Evolutionary conservation across 495 filamentous ascomycete genomes (phyloP), one percentile per base, ranked within the genome.

Genomic region (Penicillium ochrochloron): DNA sequence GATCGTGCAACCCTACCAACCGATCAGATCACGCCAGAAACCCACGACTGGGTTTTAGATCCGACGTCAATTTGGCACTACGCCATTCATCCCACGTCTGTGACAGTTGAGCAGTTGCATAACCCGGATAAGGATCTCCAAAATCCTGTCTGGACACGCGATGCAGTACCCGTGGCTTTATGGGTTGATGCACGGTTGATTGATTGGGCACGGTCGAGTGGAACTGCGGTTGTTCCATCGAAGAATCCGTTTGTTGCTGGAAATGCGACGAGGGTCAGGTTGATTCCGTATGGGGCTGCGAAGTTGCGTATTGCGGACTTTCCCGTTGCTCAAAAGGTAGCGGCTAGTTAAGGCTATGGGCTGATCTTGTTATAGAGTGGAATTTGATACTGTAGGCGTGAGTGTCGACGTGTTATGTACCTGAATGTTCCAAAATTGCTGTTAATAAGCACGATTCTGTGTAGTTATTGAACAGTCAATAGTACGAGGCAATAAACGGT

Each of bases 231-330:
- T 46, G 3, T 46, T 46, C 42, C 42, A 46, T 7, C 42, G 19
- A 19, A 21, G 42, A 23, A 46, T 46, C 42, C 42, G 12, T 70
- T 81, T 34, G 83, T 86, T 9, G 78, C 82, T 8, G 78, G 73
- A 27, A 76, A 82, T 29, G 83, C 83, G 8, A 66, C 74, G 17
- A 71, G 78, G 56, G 79, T 81, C 15, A 77, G 68, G 39, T 67
- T 89, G 31, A 77, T 83, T 60, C 86, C 86, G 29, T 86, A 86
- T 71, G 86, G 82, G 5, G 79, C 77, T 64, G 80, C 83, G 53
- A 87, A 87, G 75, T 64, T 86, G 52, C 85, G 86, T 71, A 86
- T 88, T 79, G 81, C 82, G 14, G 83, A 88, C 63, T 70, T 89
- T 59, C 86, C 86, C 1, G 63, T 53, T 46, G 42, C 42, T 11